A percentile compares a stretch with the other conserved stretches of the same genome.
phyloP scores from a whole-genome alignment of 805 yeast species.

The Candida qinlingensis region DNA sequence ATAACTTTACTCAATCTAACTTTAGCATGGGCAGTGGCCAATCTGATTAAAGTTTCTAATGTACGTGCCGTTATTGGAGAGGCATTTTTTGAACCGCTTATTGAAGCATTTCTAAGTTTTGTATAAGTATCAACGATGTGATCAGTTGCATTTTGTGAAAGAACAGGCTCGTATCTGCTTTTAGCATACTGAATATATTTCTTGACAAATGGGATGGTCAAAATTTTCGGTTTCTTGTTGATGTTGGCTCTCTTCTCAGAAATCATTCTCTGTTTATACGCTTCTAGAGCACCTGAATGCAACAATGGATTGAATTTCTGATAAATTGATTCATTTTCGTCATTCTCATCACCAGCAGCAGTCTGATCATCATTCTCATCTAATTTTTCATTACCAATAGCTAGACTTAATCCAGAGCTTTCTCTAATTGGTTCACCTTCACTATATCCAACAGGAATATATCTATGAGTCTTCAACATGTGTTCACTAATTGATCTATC shows the following conservation, averaged over 20 bases:
- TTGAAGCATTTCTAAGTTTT: conserved; percentile 70
- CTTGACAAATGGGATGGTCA: conserved; percentile 80
- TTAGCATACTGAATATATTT: conserved; percentile 94
- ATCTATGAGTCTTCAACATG: conserved; percentile 90
- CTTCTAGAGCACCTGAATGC: conserved; percentile 69
- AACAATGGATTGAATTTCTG: conserved; percentile 78
- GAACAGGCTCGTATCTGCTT: conserved; percentile 74
- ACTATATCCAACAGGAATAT: conserved; percentile 75
- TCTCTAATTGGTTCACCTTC: conserved; percentile 96
- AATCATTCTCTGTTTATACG: conserved; percentile 23
- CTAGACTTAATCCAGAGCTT: conserved; percentile 58
- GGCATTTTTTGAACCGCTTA: conserved; percentile 58
- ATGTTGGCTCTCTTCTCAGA: conserved; percentile 26
- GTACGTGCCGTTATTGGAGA: conserved; percentile 99
- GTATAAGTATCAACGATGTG: conserved; percentile 78
- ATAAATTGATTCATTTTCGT: conserved; percentile 44
- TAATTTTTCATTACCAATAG: conserved; percentile 67
- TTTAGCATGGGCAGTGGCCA: conserved; percentile 95
- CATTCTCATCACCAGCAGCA: conserved; percentile 42
- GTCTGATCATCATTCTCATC: conserved; percentile 42
- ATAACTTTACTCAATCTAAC: conserved; percentile 78
- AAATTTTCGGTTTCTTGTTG: conserved; percentile 37
- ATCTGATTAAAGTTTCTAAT: conserved; percentile 88
- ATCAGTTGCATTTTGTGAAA: conserved; percentile 72
- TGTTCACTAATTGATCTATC: conserved; percentile 91